A percentile compares a stretch with the other conserved stretches of the same genome.
Evolutionary conservation across 805 yeast genomes (phyloP).

Genomic region (Nakazawaea molendinolei): DNA sequence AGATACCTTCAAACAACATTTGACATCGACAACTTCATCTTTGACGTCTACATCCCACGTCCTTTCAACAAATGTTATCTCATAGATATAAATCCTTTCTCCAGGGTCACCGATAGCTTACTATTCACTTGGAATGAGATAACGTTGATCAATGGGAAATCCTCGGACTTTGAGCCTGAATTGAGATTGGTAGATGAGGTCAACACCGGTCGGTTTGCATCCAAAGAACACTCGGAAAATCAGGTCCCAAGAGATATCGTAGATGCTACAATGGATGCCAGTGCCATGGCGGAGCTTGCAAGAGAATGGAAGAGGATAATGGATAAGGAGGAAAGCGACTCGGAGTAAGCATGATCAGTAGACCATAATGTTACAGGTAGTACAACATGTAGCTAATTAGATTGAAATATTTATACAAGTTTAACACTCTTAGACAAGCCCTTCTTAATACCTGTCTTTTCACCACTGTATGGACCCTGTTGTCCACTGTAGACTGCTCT

Average conservation of each 20-base stretch:
- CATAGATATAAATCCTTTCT: slow-evolving; percentile 83
- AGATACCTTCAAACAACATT: slow-evolving; percentile 40
- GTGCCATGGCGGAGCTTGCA: slow-evolving; percentile 63
- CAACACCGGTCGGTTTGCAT: slow-evolving; percentile 69
- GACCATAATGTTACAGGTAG: background rate
- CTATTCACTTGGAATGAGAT: slow-evolving; percentile 85
- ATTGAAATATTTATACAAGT: slow-evolving; percentile 29
- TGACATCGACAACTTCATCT: slow-evolving; percentile 50
- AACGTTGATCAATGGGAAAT: slow-evolving; percentile 23
- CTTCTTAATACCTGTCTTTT: slow-evolving; percentile 95
- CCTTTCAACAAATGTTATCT: slow-evolving; percentile 62
- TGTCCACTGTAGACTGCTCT: slow-evolving; percentile 81
- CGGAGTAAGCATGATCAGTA: slow-evolving; percentile 6
- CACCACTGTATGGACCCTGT: slow-evolving; percentile 84
- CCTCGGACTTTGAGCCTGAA: slow-evolving; percentile 34
- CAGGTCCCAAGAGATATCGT: slow-evolving; percentile 90
- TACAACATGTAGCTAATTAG: background rate
- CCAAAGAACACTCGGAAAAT: slow-evolving; percentile 80
- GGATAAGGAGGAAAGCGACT: slow-evolving; percentile 20
- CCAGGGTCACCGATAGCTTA: slow-evolving; percentile 69
- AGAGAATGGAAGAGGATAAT: slow-evolving; percentile 41
- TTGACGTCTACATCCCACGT: slow-evolving; percentile 80
- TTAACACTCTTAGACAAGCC: slow-evolving; percentile 83
- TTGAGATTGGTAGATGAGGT: slow-evolving; percentile 63
- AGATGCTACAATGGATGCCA: slow-evolving; percentile 69